Evolutionary conservation across 2,329 filamentous ascomycete species (phyloP), one percentile per base, ranked within the genome.

Genomic region (Penicillium sp.): DNA sequence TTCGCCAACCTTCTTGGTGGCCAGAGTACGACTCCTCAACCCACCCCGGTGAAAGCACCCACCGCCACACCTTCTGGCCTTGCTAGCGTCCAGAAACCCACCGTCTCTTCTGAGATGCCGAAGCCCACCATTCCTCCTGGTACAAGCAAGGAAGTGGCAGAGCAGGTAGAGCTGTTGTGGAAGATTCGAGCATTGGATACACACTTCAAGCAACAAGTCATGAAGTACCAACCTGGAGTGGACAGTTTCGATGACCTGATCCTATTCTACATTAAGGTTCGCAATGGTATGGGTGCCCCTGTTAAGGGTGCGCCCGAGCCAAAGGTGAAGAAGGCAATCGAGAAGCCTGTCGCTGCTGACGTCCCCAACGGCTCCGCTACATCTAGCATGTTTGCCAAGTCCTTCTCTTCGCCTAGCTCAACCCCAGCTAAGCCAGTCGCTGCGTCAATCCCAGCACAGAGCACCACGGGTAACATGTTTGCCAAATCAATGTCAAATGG

Each of bases 201-300:
- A 35, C 68, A 65, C 22, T 77, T 80, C 62, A 71, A 78, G 58
- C 68, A 70, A 8, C 68, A 74, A 49, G 54, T 80, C 12, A 65
- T 71, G 12, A 63, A 65, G 4, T 62, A 74, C 26, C 69, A 80
- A 59, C 74, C 77, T 6, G 64, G 69, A 17, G 71, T 56, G 2
- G 65, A 77, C 50, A 70, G 74, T 49, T 76, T 80, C 53, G 77
- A 79, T 58, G 63, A 67, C 17, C 38, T 78, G 37, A 68, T 81
- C 30, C 64, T 75, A 5, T 75, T 75, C 56, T 81, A 80, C 62
- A 65, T 78, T 55, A 73, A 72, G 49, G 69, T 76, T 56, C 77
- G 79, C 49, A 73, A 76, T 19, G 71, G 72, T 1, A 72, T 81
- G 51, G 77, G 76, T 33, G 68, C 69, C 17, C 76, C 78, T 4